phyloP scores from a whole-genome alignment of 1,284 basidiomycete genomes.

The Mycena sp. region DNA sequence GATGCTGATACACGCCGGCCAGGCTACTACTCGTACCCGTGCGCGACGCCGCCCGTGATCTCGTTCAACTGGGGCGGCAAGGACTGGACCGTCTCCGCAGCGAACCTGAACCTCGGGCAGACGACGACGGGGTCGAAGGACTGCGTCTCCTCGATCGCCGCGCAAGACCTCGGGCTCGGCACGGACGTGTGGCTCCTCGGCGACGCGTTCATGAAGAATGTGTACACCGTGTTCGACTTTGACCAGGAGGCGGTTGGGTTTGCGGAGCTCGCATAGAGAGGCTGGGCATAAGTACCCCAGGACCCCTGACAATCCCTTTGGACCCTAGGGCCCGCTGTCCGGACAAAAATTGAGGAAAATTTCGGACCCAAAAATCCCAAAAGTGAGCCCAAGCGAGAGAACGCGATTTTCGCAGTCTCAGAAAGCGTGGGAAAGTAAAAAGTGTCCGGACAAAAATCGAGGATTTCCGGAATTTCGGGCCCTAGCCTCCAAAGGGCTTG shows the following conservation, averaged over 20 bases:
- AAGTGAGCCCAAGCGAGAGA: too few species aligned
- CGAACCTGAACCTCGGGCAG: conserved; percentile 30
- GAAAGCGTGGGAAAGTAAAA: too few species aligned
- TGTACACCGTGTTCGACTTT: conserved; percentile 30
- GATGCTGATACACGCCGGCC: background rate
- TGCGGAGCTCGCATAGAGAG: conserved; percentile 26
- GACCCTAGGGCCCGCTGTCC: too few species aligned
- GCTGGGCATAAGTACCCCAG: too few species aligned
- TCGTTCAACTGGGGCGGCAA: conserved; percentile 33
- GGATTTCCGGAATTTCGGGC: too few species aligned
- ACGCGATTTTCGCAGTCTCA: too few species aligned
- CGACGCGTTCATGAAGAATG: conserved; percentile 31
- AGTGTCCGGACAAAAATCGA: too few species aligned
- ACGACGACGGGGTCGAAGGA: conserved; percentile 21
- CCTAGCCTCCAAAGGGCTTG: too few species aligned
- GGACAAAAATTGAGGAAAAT: too few species aligned
- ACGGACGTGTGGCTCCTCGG: conserved; percentile 29
- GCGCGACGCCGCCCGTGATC: conserved; percentile 22
- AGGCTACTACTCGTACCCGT: conserved; percentile 31
- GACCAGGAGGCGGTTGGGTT: conserved; percentile 32
- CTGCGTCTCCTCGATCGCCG: conserved; percentile 31
- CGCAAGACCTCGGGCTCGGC: conserved; percentile 32
- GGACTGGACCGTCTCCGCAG: conserved; percentile 27
- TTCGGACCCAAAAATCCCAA: too few species aligned
- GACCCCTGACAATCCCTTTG: too few species aligned